Conservation (phyloP, 352 stramenopile genomes). For the Aphanomyces invadans region DNA sequence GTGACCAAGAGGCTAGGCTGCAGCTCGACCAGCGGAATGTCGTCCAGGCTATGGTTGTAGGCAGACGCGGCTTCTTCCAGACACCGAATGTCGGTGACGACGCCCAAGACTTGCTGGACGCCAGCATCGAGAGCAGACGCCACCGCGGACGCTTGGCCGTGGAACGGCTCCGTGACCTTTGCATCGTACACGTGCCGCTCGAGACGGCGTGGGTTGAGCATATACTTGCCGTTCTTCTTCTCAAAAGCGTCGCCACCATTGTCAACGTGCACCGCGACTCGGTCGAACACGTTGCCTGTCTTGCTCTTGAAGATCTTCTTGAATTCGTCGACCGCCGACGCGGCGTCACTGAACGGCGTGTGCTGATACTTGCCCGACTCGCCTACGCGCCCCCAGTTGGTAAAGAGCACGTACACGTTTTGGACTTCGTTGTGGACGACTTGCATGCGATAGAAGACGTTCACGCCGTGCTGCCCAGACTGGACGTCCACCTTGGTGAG, state of each 20-base stretch:
- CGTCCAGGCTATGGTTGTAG: slow-evolving; percentile 40
- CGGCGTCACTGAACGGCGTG: slow-evolving; percentile 48
- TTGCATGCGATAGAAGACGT: slow-evolving; percentile 71
- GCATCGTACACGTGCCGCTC: slow-evolving; percentile 46
- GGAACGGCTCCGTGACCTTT: slow-evolving; percentile 48
- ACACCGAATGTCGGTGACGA: slow-evolving; percentile 65
- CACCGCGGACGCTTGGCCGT: too few relatives aligned
- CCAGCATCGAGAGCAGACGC: slow-evolving; percentile 31
- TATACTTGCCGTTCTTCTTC: slow-evolving; percentile 66
- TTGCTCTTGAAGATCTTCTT: slow-evolving; percentile 79
- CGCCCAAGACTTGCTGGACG: slow-evolving; percentile 45
- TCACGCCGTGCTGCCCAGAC: slow-evolving; percentile 58
- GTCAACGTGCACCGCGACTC: too few relatives aligned
- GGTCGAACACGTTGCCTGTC: slow-evolving; percentile 60
- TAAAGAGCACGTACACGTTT: slow-evolving; percentile 63
- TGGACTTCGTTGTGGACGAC: slow-evolving; percentile 64
- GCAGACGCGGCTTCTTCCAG: slow-evolving; percentile 53
- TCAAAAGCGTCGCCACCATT: slow-evolving; percentile 44
- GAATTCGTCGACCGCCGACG: slow-evolving; percentile 57
- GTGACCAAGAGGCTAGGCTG: slow-evolving; percentile 35
- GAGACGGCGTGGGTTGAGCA: slow-evolving; percentile 54
- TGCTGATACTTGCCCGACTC: slow-evolving; percentile 73
- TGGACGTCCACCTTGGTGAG: slow-evolving; percentile 72
- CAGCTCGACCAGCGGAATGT: slow-evolving; percentile 54
- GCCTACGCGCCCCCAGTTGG: slow-evolving; percentile 73